Conservation (phyloP, 805 yeast species). For the Lachancea sp. region DNA sequence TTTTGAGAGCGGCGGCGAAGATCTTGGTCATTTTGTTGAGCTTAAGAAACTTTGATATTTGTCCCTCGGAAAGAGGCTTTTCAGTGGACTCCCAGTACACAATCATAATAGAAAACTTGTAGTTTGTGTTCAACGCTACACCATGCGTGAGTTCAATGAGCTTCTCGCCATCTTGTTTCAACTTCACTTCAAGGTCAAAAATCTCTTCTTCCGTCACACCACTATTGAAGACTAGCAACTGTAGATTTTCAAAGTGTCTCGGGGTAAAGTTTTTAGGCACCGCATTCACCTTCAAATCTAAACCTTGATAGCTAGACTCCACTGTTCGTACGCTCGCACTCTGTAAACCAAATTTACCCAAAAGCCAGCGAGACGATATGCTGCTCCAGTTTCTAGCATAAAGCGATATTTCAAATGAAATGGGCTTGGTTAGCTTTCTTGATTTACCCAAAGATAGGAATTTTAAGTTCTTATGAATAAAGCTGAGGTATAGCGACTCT, state of each 20-base stretch:
- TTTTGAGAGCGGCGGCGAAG: constrained; percentile 24
- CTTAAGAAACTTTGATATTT: constrained; percentile 19
- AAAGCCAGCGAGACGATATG: constrained; percentile 30
- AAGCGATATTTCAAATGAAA: constrained; percentile 17
- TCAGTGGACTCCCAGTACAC: constrained; percentile 39
- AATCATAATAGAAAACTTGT: constrained; percentile 31
- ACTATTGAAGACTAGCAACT: constrained; percentile 35
- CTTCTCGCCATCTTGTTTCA: constrained; percentile 31
- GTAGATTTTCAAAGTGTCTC: constrained; percentile 24
- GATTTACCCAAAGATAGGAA: not conserved
- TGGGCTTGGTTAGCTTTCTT: not conserved
- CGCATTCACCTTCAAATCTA: constrained; percentile 19
- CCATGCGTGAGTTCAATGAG: constrained; percentile 34
- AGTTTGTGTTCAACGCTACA: constrained; percentile 31
- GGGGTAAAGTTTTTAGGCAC: constrained; percentile 24
- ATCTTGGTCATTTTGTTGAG: constrained; percentile 29
- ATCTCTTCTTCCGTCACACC: constrained; percentile 32
- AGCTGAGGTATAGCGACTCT: constrained; percentile 28
- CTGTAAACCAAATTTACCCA: constrained; percentile 30
- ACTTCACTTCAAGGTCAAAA: constrained; percentile 32
- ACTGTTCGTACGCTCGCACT: not conserved
- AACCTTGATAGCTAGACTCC: not conserved
- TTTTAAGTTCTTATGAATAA: constrained; percentile 10
- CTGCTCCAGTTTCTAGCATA: constrained; percentile 26
- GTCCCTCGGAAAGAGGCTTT: constrained; percentile 15